Evolutionary conservation across 1,284 basidiomycete genomes (phyloP), one percentile per base, ranked within the genome.

Genomic region (Gymnopus androsaceus): DNA sequence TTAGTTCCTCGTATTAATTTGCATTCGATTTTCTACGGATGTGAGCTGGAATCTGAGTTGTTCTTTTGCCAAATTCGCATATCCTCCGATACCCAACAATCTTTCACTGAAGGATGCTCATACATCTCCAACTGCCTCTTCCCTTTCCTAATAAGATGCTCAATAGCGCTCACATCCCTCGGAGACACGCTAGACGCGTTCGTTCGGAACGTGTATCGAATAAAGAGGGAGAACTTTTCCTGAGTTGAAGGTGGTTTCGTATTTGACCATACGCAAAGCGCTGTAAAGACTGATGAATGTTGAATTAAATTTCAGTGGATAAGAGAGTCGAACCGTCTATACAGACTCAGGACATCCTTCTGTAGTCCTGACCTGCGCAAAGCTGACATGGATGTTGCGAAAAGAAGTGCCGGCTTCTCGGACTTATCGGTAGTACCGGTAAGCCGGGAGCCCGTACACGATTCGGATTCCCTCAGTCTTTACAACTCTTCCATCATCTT

Each of bases 121-220:
- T 84, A 88, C 69, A 79, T 77, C 63, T 89, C 88, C 41, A 92
- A 63, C 62, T 88, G 86, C 56, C 83, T 76, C 53, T 65, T 70
- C 0, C 87, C 87, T 54, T 81, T 81, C 42, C 90, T 79, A 23
- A 92, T 65, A 36, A 91, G 72, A 68, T 91, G 85, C 63, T 92
- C 90, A 41, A 92, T 81, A 9, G 81, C 80, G 56, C 77, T 76
- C 57, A 91, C 75, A 57, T 89, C 80, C 31, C 87, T 80, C 3
- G 84, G 75, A 4, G 83, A 81, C n/a, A 89, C 74, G 1, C 73
- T 73, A 3, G 74, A 66, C 1, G 87, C 84, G 64, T 86, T 85
- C 4, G 73, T 75, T 64, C 75, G 85, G 69, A 92, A 92, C 15
- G 76, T 79, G 67, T 87, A 84, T 55, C 83, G 85, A 23, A 88